These are phyloP conservation scores for Cyanodermella asteris DNA, from an alignment of 2,329 filamentous ascomycete genomes.

Conservation along the genomic window DNA sequence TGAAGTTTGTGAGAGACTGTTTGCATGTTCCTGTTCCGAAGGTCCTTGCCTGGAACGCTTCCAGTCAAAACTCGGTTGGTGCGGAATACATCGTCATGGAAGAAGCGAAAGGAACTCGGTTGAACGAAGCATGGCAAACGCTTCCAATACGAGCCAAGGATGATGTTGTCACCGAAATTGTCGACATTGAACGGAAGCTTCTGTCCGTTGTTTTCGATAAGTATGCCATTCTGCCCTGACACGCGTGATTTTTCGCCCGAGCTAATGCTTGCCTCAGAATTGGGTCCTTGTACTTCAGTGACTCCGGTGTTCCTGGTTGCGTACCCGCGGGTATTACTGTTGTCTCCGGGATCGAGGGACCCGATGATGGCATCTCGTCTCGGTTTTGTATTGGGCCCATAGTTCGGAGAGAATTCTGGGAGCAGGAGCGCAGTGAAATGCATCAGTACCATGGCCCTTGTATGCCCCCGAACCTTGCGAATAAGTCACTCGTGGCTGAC, in stretches of 20 bases:
- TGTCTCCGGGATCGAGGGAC: slow-evolving; percentile 1
- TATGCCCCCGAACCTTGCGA: too few species aligned
- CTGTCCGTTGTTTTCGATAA: slow-evolving; percentile 1
- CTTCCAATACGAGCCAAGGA: neutral
- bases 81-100: slow-evolving; percentile 15
- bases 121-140: slow-evolving; percentile 3
- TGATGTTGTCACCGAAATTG: slow-evolving; percentile 2
- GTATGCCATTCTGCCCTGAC: slow-evolving; percentile 2
- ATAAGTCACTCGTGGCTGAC: too few species aligned
- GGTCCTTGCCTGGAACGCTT: slow-evolving; percentile 11
- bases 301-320: neutral
- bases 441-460: too few species aligned
- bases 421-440: too few species aligned
- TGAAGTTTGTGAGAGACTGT: slow-evolving; percentile 9
- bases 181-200: slow-evolving; percentile 1
- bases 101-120: slow-evolving; percentile 8
- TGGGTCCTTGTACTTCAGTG: neutral
- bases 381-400: too few species aligned
- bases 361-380: too few species aligned
- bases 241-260: neutral
- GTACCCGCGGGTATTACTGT: neutral
- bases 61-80: slow-evolving; percentile 9
- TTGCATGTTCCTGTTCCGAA: slow-evolving; percentile 11
- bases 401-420: too few species aligned
- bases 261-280: too few species aligned